Evolutionary conservation across 306 rosid genomes (phyloP).

Genomic region (Geum urbanum): DNA sequence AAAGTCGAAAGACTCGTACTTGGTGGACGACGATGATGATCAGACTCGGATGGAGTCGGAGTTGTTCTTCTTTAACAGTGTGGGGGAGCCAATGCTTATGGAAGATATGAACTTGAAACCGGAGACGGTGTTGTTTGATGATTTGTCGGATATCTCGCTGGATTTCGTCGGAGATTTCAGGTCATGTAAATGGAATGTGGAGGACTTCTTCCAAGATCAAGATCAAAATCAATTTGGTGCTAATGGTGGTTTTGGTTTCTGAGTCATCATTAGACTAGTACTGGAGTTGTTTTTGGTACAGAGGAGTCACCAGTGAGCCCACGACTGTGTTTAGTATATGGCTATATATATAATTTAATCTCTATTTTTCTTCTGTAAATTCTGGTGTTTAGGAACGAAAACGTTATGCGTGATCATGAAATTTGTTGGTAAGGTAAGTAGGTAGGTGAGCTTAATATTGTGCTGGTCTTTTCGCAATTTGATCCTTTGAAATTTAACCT

Average conservation of each 20-base stretch:
- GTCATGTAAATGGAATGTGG: constrained; percentile 74
- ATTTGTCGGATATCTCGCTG: constrained; percentile 30
- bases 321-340: background rate
- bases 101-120: constrained; percentile 23
- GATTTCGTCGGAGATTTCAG: constrained; percentile 44
- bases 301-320: background rate
- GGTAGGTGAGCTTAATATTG: background rate
- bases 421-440: background rate
- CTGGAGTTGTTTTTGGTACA: background rate
- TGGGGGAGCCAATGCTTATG: constrained; percentile 14
- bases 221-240: no score
- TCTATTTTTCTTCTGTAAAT: background rate
- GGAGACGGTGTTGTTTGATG: constrained; percentile 2
- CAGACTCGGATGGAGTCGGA: background rate
- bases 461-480: background rate
- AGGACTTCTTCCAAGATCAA: constrained; percentile 47
- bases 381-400: background rate
- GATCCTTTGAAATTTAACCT: no score
- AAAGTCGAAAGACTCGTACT: no score
- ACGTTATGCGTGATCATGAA: background rate
- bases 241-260: background rate
- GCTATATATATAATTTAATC: background rate
- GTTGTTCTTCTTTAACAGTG: background rate
- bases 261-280: background rate
- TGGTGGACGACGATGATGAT: no score